Conservation (phyloP, 1,284 basidiomycete species). For the Schizophyllum amplum region DNA sequence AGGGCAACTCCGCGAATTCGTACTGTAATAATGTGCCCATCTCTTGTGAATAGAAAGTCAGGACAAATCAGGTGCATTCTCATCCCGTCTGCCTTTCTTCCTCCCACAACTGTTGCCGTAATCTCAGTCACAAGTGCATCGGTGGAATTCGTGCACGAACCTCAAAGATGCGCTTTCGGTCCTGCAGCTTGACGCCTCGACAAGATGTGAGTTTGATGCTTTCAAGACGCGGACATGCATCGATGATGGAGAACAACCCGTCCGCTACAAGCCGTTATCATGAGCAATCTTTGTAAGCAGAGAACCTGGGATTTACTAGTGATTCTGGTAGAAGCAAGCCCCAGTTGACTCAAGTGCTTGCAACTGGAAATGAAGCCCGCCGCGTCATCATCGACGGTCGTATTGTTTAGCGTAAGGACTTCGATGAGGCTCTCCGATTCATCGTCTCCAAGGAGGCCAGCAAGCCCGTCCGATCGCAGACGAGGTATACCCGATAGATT, state of each 20-base stretch:
- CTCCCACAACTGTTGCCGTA: not conserved
- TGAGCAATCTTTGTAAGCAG: constrained; percentile 1
- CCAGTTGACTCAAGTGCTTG: constrained; percentile 35
- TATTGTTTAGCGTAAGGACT: constrained; percentile 51
- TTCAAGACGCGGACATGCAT: constrained; percentile 43
- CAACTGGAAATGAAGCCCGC: constrained; percentile 47
- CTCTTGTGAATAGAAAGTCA: no score
- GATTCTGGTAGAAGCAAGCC: constrained; percentile 50
- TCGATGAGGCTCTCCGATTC: constrained; percentile 31
- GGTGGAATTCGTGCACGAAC: constrained; percentile 21
- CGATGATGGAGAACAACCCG: constrained; percentile 49
- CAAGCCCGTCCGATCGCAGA: constrained; percentile 45
- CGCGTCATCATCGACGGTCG: constrained; percentile 49
- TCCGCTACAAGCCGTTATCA: constrained; percentile 30
- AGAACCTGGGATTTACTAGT: constrained; percentile 30
- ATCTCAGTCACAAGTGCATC: not conserved
- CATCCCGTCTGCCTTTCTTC: not conserved
- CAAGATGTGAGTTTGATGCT: constrained; percentile 60
- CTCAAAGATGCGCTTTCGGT: constrained; percentile 63
- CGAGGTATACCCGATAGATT: constrained; percentile 44
- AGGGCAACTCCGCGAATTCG: no score
- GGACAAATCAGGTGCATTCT: no score
- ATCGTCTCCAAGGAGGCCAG: constrained; percentile 31
- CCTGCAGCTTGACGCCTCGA: constrained; percentile 47
- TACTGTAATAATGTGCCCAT: no score